Conservation (phyloP, 2,329 filamentous ascomycete genomes). For the Fusarium solani-melongenae region DNA sequence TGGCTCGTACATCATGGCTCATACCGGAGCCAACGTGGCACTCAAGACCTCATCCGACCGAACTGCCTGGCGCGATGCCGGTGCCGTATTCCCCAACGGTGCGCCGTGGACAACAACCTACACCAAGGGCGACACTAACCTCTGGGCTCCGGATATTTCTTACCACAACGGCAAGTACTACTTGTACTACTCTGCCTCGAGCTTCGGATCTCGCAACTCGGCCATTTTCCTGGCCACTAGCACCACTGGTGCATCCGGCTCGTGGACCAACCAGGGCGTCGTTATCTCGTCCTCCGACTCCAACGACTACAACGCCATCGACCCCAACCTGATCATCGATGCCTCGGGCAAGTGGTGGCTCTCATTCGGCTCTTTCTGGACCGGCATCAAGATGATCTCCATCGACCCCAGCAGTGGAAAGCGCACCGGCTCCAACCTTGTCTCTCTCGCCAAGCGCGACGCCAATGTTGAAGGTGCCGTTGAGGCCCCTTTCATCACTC, state of each 20-base stretch:
- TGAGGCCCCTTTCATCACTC: conserved; percentile 46
- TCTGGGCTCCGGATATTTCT: conserved; percentile 66
- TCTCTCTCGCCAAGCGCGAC: conserved; percentile 42
- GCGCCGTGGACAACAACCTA: conserved; percentile 47
- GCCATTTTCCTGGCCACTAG: conserved; percentile 48
- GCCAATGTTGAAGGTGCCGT: conserved; percentile 36
- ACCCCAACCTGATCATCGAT: conserved; percentile 45
- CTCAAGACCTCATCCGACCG: conserved; percentile 49
- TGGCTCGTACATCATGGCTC: conserved; percentile 44
- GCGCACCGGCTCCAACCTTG: conserved; percentile 32
- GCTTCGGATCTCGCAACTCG: conserved; percentile 42
- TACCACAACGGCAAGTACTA: conserved; percentile 47
- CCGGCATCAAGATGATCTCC: conserved; percentile 45
- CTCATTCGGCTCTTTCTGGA: conserved; percentile 48
- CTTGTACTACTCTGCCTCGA: conserved; percentile 48
- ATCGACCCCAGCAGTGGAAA: conserved; percentile 43
- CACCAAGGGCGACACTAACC: conserved; percentile 44
- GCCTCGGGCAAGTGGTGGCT: conserved; percentile 45
- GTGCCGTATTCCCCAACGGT: conserved; percentile 45
- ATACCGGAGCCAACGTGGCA: conserved; percentile 41
- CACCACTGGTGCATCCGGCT: conserved; percentile 43
- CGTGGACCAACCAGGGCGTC: conserved; percentile 45
- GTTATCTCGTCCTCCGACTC: conserved; percentile 40
- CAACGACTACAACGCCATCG: conserved; percentile 46
- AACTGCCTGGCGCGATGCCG: conserved; percentile 45